Evolutionary conservation across 2,329 filamentous ascomycete species (phyloP).

Genomic region (Monilinia aucupariae): DNA sequence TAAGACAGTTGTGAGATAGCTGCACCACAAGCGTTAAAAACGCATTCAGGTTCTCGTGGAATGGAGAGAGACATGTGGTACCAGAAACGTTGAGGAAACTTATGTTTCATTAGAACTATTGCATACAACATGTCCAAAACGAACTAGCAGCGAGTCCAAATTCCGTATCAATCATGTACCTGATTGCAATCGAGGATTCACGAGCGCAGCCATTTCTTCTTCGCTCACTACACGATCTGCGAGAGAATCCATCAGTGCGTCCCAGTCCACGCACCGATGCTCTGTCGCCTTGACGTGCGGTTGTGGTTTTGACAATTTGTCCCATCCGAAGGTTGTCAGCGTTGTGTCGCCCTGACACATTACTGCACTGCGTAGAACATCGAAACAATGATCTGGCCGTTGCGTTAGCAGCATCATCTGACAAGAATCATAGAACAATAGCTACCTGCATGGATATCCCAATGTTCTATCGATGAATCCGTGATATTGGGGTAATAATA

Average conservation of each 20-base stretch:
- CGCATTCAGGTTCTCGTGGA: background rate
- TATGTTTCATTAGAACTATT: background rate
- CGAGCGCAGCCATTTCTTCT: slow-evolving; percentile 11
- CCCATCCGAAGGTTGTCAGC: slow-evolving; percentile 9
- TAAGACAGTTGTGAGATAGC: no score
- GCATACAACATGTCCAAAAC: background rate
- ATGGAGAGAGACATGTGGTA: background rate
- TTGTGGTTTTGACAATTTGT: slow-evolving; percentile 1
- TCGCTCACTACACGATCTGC: background rate
- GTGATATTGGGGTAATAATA: slow-evolving; percentile 9
- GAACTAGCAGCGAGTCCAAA: background rate
- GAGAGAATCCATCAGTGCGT: background rate
- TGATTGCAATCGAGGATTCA: background rate
- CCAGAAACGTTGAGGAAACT: background rate
- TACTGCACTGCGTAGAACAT: slow-evolving; percentile 6
- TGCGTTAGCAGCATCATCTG: background rate
- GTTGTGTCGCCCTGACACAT: slow-evolving; percentile 15
- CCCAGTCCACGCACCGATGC: slow-evolving; percentile 4
- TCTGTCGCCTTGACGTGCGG: slow-evolving; percentile 3
- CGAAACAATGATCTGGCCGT: slow-evolving; percentile 5
- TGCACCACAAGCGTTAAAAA: background rate
- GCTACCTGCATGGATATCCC: slow-evolving; percentile 9
- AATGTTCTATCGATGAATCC: slow-evolving; percentile 4
- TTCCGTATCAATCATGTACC: background rate
- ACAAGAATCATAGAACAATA: fast-evolving